These are phyloP conservation scores for Pisolithus microcarpus DNA, from an alignment of 768 basidiomycete genomes.

Conservation along the genomic window DNA sequence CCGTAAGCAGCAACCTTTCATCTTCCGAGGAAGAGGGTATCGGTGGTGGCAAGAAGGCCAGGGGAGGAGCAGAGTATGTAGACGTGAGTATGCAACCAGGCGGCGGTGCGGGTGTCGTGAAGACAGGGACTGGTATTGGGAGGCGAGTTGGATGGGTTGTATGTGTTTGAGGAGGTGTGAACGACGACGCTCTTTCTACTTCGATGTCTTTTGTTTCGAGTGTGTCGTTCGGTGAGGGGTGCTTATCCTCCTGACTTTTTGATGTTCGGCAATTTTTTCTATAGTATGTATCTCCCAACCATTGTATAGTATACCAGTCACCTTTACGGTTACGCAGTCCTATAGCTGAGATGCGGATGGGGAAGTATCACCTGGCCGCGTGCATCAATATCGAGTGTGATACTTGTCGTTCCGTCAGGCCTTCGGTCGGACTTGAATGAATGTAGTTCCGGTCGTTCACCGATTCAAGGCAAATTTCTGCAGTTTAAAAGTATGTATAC, in stretches of 20 bases:
- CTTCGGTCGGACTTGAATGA: too few species aligned
- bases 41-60: background rate
- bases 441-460: too few species aligned
- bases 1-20: slow-evolving; percentile 5
- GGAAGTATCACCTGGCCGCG: too few species aligned
- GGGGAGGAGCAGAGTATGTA: slow-evolving; percentile 3
- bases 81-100: slow-evolving; percentile 9
- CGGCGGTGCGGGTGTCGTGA: slow-evolving; percentile 6
- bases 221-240: too few species aligned
- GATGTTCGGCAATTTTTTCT: background rate
- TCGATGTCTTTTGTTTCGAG: too few species aligned
- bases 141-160: slow-evolving; percentile 25
- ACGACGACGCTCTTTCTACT: background rate
- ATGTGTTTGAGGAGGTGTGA: slow-evolving; percentile 21
- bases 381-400: too few species aligned
- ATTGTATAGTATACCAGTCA: slow-evolving; percentile 4
- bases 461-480: too few species aligned
- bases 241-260: too few species aligned
- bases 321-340: background rate
- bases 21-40: slow-evolving; percentile 1
- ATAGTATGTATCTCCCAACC: slow-evolving; percentile 1
- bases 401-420: too few species aligned
- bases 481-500: too few species aligned
- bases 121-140: slow-evolving; percentile 24
- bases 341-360: too few species aligned